These are phyloP conservation scores for Mycosphaerella sp. DNA, from an alignment of 2,329 filamentous ascomycete genomes.

Conservation along the genomic window DNA sequence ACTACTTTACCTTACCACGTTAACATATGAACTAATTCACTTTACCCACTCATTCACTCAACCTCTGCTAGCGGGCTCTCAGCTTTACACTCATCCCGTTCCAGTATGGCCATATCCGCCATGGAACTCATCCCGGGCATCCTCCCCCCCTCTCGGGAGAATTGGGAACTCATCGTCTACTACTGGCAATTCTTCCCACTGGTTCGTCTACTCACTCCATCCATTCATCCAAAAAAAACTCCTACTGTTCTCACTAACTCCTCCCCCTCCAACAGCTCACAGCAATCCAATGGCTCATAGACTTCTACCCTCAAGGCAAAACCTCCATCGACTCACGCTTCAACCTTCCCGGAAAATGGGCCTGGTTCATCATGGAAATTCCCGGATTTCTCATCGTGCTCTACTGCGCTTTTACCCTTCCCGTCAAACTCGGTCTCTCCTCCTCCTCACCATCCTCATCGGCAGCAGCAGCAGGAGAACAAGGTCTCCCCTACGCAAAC, in stretches of 20 bases:
- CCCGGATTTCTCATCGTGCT: conserved; percentile 69
- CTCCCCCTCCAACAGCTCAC: conserved; percentile 51
- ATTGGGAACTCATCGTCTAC: conserved; percentile 43
- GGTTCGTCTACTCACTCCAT: conserved; percentile 30
- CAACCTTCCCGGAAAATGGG: conserved; percentile 83
- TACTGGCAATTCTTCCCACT: conserved; percentile 48
- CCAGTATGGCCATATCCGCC: background rate
- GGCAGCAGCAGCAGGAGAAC: background rate
- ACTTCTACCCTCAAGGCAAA: conserved; percentile 89
- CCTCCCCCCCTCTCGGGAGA: conserved; percentile 46
- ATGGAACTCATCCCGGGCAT: conserved; percentile 38
- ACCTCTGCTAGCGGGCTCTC: background rate
- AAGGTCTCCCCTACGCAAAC: conserved; percentile 64
- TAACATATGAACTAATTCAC: no score
- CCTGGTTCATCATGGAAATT: conserved; percentile 83
- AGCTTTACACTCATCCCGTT: background rate
- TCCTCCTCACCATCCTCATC: no score
- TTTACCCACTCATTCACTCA: no score
- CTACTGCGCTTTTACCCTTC: conserved; percentile 69
- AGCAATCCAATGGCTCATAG: conserved; percentile 65
- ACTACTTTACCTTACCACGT: no score
- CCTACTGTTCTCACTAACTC: no score
- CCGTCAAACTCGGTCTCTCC: conserved; percentile 49
- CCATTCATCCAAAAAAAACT: background rate
- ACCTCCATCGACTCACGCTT: conserved; percentile 67